Base-by-base conservation (phyloP, 495 filamentous ascomycete genomes). In the Xylaria palmicola region DNA sequence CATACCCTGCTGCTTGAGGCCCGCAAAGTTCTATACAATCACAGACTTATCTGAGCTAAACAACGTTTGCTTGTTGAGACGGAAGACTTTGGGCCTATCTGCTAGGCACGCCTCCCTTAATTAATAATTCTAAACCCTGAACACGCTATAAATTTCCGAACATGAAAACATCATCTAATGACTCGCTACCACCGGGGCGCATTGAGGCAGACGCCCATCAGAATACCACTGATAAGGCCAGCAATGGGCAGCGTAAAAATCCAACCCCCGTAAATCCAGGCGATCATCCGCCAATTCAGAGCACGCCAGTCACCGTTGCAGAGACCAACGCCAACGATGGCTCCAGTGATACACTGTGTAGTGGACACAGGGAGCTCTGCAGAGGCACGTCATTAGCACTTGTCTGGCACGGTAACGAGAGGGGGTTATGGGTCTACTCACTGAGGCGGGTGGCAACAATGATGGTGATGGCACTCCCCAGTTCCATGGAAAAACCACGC, bases 391-490 rank as follows among this genome's bases (percentile, higher is more conserved):
- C 5, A 15, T 5, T 44, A 27, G 32, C 29, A 30, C 39, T 44
- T 55, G 22, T 34, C 44, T 26, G 15, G 20, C 5, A 6, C 7
- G 2, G 3, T 9, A 40, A 9, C 1, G n/a, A 10, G 39, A 15
- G 19, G 20, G 6, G 10, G 26, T 64, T 67, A 36, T n/a, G n/a
- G 6, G 8, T 40, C 36, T 70, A 60, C 55, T 67, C 51, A 74
- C 73, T 80, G 24, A 88, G 76, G 19, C 83, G 75, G 13, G 83
- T 86, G 34, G 86, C 85, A n/a, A 90, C 65, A 41, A 90, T 77
- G 48, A 91, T 83, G 10, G 88, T 88, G 63, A 88, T 80, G 41
- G 86, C 88, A 0, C 85, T 81, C 15, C 88, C 88, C 6, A 91
- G 77, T 69, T 90, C 88, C 73, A 88, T 86, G 27, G 82, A 82